These are phyloP conservation scores for Glaciozyma antarctica DNA, from an alignment of 768 basidiomycete species.

Conservation along the genomic window DNA sequence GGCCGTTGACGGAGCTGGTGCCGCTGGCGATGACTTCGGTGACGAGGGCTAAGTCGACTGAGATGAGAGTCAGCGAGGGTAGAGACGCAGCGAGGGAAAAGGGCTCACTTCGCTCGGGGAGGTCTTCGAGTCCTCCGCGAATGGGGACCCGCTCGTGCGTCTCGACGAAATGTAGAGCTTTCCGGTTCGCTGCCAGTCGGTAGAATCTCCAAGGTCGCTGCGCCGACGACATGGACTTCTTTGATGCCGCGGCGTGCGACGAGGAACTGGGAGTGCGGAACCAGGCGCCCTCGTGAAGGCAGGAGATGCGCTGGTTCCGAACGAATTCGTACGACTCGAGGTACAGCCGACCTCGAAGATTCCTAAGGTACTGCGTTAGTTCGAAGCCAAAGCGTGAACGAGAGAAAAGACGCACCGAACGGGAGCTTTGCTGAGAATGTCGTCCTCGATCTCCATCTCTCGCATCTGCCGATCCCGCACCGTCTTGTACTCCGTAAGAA, in stretches of 20 bases:
- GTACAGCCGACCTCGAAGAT: conserved; percentile 71
- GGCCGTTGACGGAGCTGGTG: background rate
- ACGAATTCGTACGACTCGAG: conserved; percentile 87
- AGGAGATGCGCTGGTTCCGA: conserved; percentile 75
- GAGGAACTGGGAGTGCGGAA: conserved; percentile 49
- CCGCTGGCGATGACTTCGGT: conserved; percentile 58
- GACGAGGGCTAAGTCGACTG: conserved; percentile 64
- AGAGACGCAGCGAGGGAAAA: background rate
- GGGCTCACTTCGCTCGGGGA: conserved; percentile 57
- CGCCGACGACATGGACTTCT: background rate
- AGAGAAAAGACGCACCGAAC: conserved; percentile 54
- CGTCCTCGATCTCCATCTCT: conserved; percentile 79
- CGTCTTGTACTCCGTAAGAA: conserved; percentile 17
- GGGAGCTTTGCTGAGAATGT: conserved; percentile 71
- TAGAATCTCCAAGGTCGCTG: conserved; percentile 72
- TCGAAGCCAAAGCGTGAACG: background rate
- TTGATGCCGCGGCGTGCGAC: background rate
- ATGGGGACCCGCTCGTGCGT: conserved; percentile 52
- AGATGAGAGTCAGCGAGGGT: background rate
- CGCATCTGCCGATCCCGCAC: conserved; percentile 82
- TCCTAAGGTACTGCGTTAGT: conserved; percentile 44
- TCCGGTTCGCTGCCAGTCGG: conserved; percentile 52
- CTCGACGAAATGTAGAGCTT: conserved; percentile 30
- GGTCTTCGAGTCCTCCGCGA: conserved; percentile 70
- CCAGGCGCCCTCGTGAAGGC: conserved; percentile 82